Base-by-base conservation (phyloP, 495 filamentous ascomycete genomes). In the Rostrohypoxylon terebratum region DNA sequence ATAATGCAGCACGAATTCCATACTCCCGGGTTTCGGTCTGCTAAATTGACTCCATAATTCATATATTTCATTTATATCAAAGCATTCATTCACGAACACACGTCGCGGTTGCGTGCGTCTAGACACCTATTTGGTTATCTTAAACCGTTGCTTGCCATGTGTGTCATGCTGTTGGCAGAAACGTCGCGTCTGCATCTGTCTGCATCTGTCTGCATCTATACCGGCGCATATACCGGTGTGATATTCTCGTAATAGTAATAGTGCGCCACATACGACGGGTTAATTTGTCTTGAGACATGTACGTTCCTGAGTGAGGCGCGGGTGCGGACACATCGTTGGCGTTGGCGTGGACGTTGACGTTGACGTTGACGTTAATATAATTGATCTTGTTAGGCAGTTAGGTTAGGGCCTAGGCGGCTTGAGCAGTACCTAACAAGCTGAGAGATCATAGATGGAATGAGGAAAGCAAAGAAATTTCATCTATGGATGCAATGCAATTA, bases 1-100 rank as follows among this genome's bases (percentile, higher is more conserved):
- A 36, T 45, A 57, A 58, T 66, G 66, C 66, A 73, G 45, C 60
- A 51, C 61, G 50, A 69, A 69, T 66, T 54, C 71, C 71, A 69
- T 13, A 58, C 40, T 18, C 53, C 34, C 42, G 66, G 71, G 58
- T 66, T 61, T 53, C 50, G 44, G 42, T 44, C 58, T 60, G 36
- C 36, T 8, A 69, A 60, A 61, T 55, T 42, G 36, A 59, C 33
- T 21, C 45, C 59, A 58, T 63, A n/a, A n/a, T n/a, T n/a, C n/a
- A n/a, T n/a, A n/a, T n/a, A n/a, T n/a, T n/a, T n/a, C n/a, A n/a
- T n/a, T n/a, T n/a, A 34, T 14, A 14, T 13, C 11, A 47, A n/a
- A 18, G 28, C 34, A 38, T 8, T 3, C 7, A 50, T 11, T 33
- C 54, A 67, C 69, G 59, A 68, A 72, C 59, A 72, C 59, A 31